Evolutionary conservation across 2,329 filamentous ascomycete genomes (phyloP).

Genomic region (Aspergillus pseudoglaucus): DNA sequence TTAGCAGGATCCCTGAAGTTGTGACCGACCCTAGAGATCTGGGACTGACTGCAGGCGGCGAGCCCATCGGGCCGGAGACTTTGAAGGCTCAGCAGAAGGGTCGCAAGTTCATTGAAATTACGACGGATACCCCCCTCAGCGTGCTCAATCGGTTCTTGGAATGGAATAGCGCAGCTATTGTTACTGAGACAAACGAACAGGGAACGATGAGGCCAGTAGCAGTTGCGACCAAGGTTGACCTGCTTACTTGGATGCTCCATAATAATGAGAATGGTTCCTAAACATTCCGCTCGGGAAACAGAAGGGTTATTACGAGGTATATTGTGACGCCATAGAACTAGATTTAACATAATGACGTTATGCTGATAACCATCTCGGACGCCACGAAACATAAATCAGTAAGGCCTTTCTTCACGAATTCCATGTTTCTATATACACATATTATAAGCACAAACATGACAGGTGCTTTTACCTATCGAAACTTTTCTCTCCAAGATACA

Average conservation of each 20-base stretch:
- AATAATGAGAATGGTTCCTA: constrained; percentile 33
- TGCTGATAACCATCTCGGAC: constrained; percentile 1
- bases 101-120: constrained; percentile 87
- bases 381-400: not conserved
- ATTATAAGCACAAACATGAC: constrained; percentile 14
- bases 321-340: not conserved
- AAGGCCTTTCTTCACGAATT: not conserved
- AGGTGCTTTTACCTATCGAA: constrained; percentile 20
- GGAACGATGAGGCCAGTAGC: constrained; percentile 70
- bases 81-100: constrained; percentile 42
- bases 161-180: constrained; percentile 94
- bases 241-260: constrained; percentile 86
- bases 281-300: not conserved
- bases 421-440: not conserved
- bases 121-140: constrained; percentile 74
- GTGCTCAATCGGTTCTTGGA: constrained; percentile 90
- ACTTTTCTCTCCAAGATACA: constrained; percentile 21
- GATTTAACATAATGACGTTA: not conserved
- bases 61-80: constrained; percentile 9
- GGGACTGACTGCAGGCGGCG: constrained; percentile 25
- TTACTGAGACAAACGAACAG: constrained; percentile 66
- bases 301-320: not conserved
- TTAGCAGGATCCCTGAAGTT: constrained; percentile 77
- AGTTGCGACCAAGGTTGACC: constrained; percentile 92
- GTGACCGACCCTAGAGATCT: constrained; percentile 77